phyloP scores from a whole-genome alignment of 2,329 filamentous ascomycete species.

The Byssoonygena ceratinophila region DNA sequence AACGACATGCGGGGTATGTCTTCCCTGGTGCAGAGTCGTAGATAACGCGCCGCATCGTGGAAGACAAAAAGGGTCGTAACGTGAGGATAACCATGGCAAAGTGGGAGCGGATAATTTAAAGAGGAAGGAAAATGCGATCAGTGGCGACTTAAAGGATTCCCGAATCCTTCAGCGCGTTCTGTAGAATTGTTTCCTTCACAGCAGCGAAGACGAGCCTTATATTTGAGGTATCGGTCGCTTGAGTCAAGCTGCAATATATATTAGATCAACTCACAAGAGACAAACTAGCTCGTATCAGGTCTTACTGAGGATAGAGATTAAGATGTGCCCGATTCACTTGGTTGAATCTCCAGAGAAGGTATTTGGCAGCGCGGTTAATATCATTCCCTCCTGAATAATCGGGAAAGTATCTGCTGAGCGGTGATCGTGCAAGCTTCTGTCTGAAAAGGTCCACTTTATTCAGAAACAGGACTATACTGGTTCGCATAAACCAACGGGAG shows the following conservation, averaged over 20 bases:
- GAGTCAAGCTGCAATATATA: conserved; percentile 63
- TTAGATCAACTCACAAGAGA: conserved; percentile 20
- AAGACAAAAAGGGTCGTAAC: background rate
- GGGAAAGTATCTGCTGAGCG: conserved; percentile 88
- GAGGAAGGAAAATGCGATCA: background rate
- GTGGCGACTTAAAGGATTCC: conserved; percentile 62
- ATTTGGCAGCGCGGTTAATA: conserved; percentile 96
- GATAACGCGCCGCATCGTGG: background rate
- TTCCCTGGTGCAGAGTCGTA: background rate
- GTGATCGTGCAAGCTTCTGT: conserved; percentile 80
- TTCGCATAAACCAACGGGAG: conserved; percentile 97
- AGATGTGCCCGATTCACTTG: conserved; percentile 94
- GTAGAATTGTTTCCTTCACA: conserved; percentile 96
- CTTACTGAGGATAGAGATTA: conserved; percentile 95
- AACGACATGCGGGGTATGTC: background rate
- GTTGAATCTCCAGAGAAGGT: conserved; percentile 95
- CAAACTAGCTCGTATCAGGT: conserved; percentile 19
- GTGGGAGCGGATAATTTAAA: background rate
- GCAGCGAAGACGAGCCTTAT: conserved; percentile 96
- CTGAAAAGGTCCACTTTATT: conserved; percentile 99
- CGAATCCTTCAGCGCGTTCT: conserved; percentile 96
- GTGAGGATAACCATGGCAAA: background rate
- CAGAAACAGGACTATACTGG: conserved; percentile 94
- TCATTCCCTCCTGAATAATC: conserved; percentile 97
- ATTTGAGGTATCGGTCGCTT: conserved; percentile 97